These are phyloP conservation scores for Pythium aphanidermatum DNA, from an alignment of 352 stramenopile species.

Conservation along the genomic window DNA sequence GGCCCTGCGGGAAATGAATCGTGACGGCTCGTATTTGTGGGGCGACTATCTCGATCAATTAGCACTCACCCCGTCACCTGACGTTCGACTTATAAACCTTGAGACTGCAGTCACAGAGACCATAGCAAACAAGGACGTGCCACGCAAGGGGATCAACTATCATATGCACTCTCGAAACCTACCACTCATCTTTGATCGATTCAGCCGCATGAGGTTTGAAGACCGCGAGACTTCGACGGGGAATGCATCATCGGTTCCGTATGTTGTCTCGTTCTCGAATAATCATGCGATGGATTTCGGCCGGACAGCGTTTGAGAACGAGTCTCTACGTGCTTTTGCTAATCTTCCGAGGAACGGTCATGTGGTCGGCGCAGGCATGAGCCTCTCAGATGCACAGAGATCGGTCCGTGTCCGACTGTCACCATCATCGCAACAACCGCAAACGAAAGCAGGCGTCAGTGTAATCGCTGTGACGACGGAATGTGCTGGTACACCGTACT, in stretches of 20 bases:
- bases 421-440: background rate
- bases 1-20: slow-evolving; percentile 20
- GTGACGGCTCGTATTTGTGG: slow-evolving; percentile 29
- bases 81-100: slow-evolving; percentile 35
- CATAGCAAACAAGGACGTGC: slow-evolving; percentile 27
- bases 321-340: slow-evolving; percentile 23
- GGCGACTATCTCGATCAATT: slow-evolving; percentile 25
- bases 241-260: slow-evolving; percentile 12
- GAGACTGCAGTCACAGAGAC: slow-evolving; percentile 34
- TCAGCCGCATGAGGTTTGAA: slow-evolving; percentile 12
- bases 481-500: slow-evolving; percentile 24
- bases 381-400: slow-evolving; percentile 13
- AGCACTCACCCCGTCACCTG: slow-evolving; percentile 19
- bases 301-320: slow-evolving; percentile 28
- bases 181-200: slow-evolving; percentile 10
- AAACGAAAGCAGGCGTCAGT: slow-evolving; percentile 15
- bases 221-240: background rate
- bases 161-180: slow-evolving; percentile 25
- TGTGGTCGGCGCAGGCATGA: slow-evolving; percentile 22
- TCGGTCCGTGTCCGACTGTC: slow-evolving; percentile 10
- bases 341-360: slow-evolving; percentile 15
- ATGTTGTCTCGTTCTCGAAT: slow-evolving; percentile 41
- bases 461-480: slow-evolving; percentile 25
- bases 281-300: slow-evolving; percentile 40
- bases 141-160: slow-evolving; percentile 32